Conservation (phyloP, 83 land plant species). For the Diphasiastrum complanatum region DNA sequence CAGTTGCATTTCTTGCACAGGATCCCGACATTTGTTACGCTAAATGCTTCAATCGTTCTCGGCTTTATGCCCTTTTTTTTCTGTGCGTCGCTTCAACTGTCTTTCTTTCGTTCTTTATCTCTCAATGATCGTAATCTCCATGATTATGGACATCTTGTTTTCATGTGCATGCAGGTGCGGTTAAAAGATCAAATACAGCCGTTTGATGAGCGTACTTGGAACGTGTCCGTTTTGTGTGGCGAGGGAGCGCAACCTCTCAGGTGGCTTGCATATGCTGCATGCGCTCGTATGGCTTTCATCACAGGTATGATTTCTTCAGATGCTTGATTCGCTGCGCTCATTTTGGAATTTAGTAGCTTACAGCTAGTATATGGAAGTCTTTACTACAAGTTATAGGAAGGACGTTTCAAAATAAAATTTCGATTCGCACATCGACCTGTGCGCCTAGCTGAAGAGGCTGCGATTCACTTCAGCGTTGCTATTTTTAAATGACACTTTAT, state of each 20-base stretch:
- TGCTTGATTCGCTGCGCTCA: not conserved
- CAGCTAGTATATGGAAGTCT: not conserved
- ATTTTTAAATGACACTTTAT: not conserved
- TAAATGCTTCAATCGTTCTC: no score
- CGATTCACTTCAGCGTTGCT: not conserved
- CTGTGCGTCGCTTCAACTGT: no score
- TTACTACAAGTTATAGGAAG: not conserved
- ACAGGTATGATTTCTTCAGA: constrained; percentile 2
- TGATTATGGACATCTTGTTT: no score
- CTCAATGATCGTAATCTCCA: not conserved
- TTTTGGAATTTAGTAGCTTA: not conserved
- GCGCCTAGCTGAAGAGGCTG: no score
- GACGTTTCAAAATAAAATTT: not conserved
- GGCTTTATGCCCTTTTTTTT: no score
- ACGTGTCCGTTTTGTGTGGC: not conserved
- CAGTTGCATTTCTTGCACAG: no score
- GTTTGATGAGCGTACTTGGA: constrained; percentile 8
- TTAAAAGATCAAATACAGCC: constrained; percentile 4
- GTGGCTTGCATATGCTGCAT: constrained; percentile 10
- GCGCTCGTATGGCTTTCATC: constrained; percentile 7
- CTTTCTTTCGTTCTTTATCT: not conserved
- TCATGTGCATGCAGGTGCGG: constrained; percentile 14
- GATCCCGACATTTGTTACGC: no score
- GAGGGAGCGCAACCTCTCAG: constrained; percentile 1
- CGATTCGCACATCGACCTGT: no score